A percentile compares a stretch with the other conserved stretches of the same genome.
These are phyloP conservation scores for Antarctomyces pellizariae DNA, from an alignment of 495 filamentous ascomycete species.

Conservation along the genomic window DNA sequence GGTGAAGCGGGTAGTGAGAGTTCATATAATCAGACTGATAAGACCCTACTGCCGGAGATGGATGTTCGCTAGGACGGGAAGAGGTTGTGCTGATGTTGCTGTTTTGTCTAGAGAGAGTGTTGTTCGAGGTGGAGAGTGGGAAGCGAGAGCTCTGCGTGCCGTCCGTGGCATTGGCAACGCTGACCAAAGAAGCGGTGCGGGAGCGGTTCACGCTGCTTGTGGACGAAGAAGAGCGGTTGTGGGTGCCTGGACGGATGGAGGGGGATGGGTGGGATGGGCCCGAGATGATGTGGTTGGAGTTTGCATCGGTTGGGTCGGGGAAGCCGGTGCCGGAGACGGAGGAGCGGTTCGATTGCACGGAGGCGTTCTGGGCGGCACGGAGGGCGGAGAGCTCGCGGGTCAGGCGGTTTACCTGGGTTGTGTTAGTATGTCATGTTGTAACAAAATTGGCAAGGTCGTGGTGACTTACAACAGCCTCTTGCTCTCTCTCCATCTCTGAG, in stretches of 20 bases:
- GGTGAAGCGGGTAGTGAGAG: slow-evolving; percentile 1
- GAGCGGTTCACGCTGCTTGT: slow-evolving; percentile 32
- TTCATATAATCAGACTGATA: no score
- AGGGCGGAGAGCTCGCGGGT: slow-evolving; percentile 65
- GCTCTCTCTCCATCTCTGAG: slow-evolving; percentile 70
- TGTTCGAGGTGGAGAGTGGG: slow-evolving; percentile 17
- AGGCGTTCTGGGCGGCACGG: slow-evolving; percentile 56
- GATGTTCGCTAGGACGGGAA: slow-evolving; percentile 7
- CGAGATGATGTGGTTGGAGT: slow-evolving; percentile 23
- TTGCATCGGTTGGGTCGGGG: slow-evolving; percentile 25
- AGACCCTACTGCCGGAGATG: no score
- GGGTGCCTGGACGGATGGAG: slow-evolving; percentile 31
- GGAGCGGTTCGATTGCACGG: slow-evolving; percentile 58
- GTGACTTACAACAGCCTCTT: slow-evolving; percentile 63
- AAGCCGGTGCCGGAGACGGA: slow-evolving; percentile 38
- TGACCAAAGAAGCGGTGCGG: slow-evolving; percentile 21
- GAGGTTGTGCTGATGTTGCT: slow-evolving; percentile 12
- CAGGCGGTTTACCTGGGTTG: slow-evolving; percentile 60
- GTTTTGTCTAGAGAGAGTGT: slow-evolving; percentile 12
- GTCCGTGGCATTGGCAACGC: slow-evolving; percentile 11
- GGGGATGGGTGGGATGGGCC: slow-evolving; percentile 23
- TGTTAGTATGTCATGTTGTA: slow-evolving; percentile 2
- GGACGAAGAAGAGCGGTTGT: slow-evolving; percentile 40
- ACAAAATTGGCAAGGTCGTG: slow-evolving; percentile 1
- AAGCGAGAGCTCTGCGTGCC: no score